Percentiles rank a stretch among this genome's conserved stretches.
Evolutionary conservation across 1,139 yeast species (phyloP).

Genomic region (Candida labiduridarum): DNA sequence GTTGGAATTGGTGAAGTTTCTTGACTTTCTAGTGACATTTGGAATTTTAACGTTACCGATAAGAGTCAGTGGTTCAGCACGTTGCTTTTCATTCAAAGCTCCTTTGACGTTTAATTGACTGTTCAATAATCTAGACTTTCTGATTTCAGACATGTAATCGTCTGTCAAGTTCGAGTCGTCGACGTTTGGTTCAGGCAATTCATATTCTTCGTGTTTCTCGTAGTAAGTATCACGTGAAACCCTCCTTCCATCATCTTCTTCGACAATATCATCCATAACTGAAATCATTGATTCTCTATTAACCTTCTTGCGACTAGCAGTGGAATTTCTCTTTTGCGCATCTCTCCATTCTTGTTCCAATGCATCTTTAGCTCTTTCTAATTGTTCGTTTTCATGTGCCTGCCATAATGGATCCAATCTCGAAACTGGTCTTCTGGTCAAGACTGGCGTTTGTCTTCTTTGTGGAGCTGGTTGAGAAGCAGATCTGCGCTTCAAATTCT

Average conservation of each 20-base stretch:
- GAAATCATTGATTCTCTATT: constrained; percentile 46
- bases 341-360: constrained; percentile 38
- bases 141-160: constrained; percentile 47
- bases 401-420: constrained; percentile 67
- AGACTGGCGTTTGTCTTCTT: constrained; percentile 44
- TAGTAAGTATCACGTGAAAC: constrained; percentile 25
- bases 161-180: constrained; percentile 45
- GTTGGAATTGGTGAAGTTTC: constrained; percentile 60
- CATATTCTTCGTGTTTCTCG: constrained; percentile 24
- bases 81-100: constrained; percentile 21
- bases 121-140: constrained; percentile 46
- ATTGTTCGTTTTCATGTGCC: constrained; percentile 51
- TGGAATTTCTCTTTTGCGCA: constrained; percentile 17
- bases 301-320: constrained; percentile 19
- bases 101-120: constrained; percentile 43
- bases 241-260: constrained; percentile 17
- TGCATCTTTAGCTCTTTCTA: constrained; percentile 48
- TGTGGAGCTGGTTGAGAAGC: constrained; percentile 46
- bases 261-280: constrained; percentile 27
- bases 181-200: constrained; percentile 41
- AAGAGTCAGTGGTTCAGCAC: constrained; percentile 31
- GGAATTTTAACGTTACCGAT: constrained; percentile 69
- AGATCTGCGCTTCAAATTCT: constrained; percentile 47
- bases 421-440: constrained; percentile 65
- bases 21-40: constrained; percentile 68